These are phyloP conservation scores for Helminthosporium solani DNA, from an alignment of 2,329 filamentous ascomycete species.

Conservation along the genomic window DNA sequence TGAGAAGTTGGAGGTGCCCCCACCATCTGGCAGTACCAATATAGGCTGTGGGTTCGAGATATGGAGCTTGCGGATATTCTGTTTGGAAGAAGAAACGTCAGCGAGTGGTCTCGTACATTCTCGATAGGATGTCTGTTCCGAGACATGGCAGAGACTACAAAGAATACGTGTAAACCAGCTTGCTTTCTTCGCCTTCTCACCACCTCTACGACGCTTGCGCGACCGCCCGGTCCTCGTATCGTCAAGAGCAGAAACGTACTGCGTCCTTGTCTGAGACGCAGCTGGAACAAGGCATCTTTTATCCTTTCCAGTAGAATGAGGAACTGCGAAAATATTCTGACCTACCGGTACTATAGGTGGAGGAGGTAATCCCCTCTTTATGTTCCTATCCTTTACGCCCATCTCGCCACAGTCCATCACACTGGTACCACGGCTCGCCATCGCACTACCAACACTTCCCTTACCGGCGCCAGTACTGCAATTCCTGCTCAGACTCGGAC, in stretches of 20 bases:
- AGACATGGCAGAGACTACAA: neutral
- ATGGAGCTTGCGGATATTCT: constrained; percentile 20
- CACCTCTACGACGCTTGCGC: neutral
- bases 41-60: constrained; percentile 20
- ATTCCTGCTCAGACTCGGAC: neutral
- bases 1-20: constrained; percentile 15
- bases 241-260: constrained; percentile 1
- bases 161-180: neutral
- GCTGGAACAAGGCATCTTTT: too few species aligned
- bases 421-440: neutral
- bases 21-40: constrained; percentile 6
- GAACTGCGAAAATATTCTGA: neutral
- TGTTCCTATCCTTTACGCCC: neutral
- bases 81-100: constrained; percentile 1
- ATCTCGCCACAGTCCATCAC: neutral
- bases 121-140: neutral
- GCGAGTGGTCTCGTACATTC: neutral
- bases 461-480: neutral
- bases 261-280: too few species aligned
- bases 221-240: constrained; percentile 3
- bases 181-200: neutral
- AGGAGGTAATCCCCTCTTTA: constrained; percentile 4
- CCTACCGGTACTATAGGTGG: constrained; percentile 3
- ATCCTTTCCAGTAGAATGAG: neutral
- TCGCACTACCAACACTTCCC: neutral